phyloP scores from a whole-genome alignment of 139 green algal genomes.

The Desmodesmus armatus region DNA sequence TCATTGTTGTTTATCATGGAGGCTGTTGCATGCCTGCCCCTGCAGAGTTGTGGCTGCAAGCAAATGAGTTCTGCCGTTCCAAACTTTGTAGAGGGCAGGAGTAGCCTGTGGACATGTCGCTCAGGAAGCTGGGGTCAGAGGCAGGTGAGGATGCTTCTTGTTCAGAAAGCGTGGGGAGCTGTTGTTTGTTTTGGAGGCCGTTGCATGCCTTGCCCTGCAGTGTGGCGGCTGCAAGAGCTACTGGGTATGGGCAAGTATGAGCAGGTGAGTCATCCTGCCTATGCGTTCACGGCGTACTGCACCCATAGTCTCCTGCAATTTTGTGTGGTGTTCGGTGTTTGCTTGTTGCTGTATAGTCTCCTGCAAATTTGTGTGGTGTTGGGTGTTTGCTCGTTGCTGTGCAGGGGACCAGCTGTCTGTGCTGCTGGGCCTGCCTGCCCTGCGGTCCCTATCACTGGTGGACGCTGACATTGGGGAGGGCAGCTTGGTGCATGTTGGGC shows the following conservation, averaged over 20 bases:
- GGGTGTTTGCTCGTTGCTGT: neutral
- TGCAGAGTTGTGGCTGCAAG: neutral
- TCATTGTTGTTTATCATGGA: too few relatives aligned
- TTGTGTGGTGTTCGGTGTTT: neutral
- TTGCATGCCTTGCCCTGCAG: too few relatives aligned
- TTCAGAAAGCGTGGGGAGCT: too few relatives aligned
- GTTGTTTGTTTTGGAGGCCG: too few relatives aligned
- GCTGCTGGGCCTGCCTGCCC: neutral
- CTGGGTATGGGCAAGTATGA: too few relatives aligned
- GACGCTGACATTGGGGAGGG: neutral
- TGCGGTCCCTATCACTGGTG: constrained; percentile 18
- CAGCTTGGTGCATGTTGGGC: constrained; percentile 24
- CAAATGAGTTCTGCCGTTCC: too few relatives aligned
- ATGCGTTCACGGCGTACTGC: too few relatives aligned
- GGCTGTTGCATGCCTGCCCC: too few relatives aligned
- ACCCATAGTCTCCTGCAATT: too few relatives aligned
- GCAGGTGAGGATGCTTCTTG: neutral
- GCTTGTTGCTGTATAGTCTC: neutral
- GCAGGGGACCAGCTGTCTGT: constrained; percentile 11
- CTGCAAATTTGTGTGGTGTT: neutral
- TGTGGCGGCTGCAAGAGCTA: too few relatives aligned
- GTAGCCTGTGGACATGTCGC: constrained; percentile 2
- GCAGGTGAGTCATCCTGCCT: too few relatives aligned
- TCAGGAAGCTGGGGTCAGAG: neutral
- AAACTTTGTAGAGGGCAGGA: too few relatives aligned